Conservation (phyloP, 164 flowering plant species). For the Sextonia rubra region DNA sequence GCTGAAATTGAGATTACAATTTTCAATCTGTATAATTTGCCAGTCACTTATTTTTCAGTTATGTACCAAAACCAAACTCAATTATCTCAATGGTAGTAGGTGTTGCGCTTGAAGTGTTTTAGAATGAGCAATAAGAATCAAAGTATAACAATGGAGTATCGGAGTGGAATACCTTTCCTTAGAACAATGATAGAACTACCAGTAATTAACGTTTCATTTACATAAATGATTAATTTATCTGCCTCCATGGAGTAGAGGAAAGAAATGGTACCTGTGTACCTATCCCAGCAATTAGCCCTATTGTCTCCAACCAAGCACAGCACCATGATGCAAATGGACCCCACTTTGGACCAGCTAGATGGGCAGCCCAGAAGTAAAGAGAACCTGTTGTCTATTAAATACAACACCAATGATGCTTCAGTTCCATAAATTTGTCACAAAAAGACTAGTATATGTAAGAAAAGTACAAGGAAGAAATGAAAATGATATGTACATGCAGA, state of each 20-base stretch:
- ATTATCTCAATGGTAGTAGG: background rate
- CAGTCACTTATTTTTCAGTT: background rate
- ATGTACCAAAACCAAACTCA: background rate
- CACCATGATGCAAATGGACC: constrained; percentile 21
- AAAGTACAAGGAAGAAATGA: no score
- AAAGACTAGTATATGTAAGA: background rate
- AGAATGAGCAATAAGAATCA: background rate
- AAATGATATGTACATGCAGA: no score
- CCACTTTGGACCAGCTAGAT: constrained; percentile 51
- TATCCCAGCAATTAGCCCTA: constrained; percentile 67
- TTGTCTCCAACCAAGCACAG: constrained; percentile 33
- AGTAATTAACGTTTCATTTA: background rate
- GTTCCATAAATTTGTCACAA: background rate
- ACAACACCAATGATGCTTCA: constrained; percentile 9
- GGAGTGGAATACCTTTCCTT: background rate
- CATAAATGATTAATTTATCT: background rate
- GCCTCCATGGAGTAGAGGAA: background rate
- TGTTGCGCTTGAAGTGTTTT: background rate
- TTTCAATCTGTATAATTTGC: background rate
- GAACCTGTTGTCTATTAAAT: constrained; percentile 59
- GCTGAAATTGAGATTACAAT: background rate
- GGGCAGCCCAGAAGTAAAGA: constrained; percentile 59
- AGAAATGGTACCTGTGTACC: constrained; percentile 49
- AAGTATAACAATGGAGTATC: no score
- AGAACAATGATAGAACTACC: no score